Evolutionary conservation across 495 filamentous ascomycete species (phyloP), one percentile per base, ranked within the genome.

Genomic region (Thermochaetoides thermophila): DNA sequence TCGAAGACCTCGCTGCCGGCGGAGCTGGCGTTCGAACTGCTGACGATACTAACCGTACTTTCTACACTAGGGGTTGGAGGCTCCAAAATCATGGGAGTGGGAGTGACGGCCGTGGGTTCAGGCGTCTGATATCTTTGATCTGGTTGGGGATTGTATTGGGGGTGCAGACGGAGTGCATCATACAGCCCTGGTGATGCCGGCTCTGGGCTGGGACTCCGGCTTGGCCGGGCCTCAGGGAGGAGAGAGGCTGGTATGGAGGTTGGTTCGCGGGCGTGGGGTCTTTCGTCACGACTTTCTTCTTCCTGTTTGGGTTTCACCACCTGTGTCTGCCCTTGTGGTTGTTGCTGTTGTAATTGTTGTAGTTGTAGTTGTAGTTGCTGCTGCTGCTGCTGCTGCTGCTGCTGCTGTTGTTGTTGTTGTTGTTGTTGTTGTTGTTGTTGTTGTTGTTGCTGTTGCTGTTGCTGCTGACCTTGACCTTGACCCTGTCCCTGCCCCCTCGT

Each of bases 31-130:
- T 12, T 37, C 7, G 42, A 45, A 13, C 37, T n/a, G n/a, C n/a
- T n/a, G n/a, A n/a, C n/a, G n/a, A n/a, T n/a, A n/a, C n/a, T n/a
- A n/a, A n/a, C n/a, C n/a, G n/a, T n/a, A n/a, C n/a, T n/a, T n/a
- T n/a, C 38, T 4, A 42, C 28, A 34, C 34, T 38, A 0, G 42
- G 42, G 13, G 42, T 45, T 5, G 34, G 34, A 19, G 42, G 34
- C 10, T 42, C 42, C 3, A 22, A 19, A 21, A 5, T 2, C 28
- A 31, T 22, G 10, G n/a, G 10, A 4, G 21, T 30, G 18, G 27
- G 16, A 7, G 27, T 30, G 21, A 11, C 11, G 6, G 21, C 6
- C 6, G 6, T 11, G 21, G 11, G 6, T 24, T 24, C 6, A 6
- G 21, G 21, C 6, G 21, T 24, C 11, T 6, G 6, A 11, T 6